Evolutionary conservation across 176 grass and related monocot species (phyloP), one percentile per base, ranked within the genome.

Genomic region (Olyra latifolia): DNA sequence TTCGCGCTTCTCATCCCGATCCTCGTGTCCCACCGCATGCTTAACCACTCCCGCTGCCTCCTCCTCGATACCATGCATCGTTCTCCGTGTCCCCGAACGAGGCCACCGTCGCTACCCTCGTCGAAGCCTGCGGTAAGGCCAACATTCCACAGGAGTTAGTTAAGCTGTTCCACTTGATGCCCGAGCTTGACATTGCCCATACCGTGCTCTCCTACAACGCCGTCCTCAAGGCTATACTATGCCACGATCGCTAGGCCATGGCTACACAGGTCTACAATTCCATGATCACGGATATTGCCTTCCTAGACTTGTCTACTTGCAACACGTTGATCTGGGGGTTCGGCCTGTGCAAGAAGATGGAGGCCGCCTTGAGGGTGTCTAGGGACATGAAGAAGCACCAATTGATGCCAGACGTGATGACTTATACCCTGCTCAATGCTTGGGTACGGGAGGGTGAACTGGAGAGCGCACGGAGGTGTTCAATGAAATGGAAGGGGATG

Each of bases 21-120:
- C 22, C 90, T 98, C 7, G 68, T 92, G 45, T 72, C 80, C 67
- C 30, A 46, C 49, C 81, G 88, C 69, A 95, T 98, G 95, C 83
- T 98, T 83, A 98, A 98, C 90, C 95, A 98, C 60, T 92, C 95
- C 3, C 95, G 95, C 45, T 98, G 95, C 86, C 63, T 98, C 76
- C 28, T 98, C 70, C 90, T 98, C 39, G 95, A 98, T 0, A 89
- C 87, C 80, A 98, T 98, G 95, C 95, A 1, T 79, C 85, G 8
- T 86, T 91, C 72, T 77, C 73, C 54, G 24, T 93, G 10, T 11
- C 79, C 53, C 95, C 88, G 1, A 78, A 87, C 30, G 95, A 98
- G 88, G 29, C 86, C 73, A 94, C 91, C 44, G 70, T 97, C 8
- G 84, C 78, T 4, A 65, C 85, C 12, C 92, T 95, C 69, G 86